phyloP scores from a whole-genome alignment of 805 yeast species.

The Kodamaea neixiangensis region DNA sequence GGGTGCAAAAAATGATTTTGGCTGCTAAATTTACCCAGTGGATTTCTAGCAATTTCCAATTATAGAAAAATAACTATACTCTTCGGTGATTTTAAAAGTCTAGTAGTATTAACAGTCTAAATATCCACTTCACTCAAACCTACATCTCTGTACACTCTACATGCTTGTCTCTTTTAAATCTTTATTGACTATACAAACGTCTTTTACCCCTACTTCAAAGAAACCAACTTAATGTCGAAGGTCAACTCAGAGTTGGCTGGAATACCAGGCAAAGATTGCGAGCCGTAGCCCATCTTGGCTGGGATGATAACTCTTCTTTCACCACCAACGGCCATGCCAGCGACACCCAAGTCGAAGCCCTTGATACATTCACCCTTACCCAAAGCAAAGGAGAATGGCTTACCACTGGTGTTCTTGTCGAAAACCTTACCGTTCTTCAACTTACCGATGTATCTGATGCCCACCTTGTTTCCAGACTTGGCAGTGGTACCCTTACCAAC shows the following conservation, averaged over 20 bases:
- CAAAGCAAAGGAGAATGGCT: constrained; percentile 86
- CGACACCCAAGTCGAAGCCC: constrained; percentile 98
- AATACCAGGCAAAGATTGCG: constrained; percentile 90
- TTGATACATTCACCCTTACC: constrained; percentile 98
- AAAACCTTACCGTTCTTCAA: constrained; percentile 94
- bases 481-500: constrained; percentile 86
- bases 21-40: no score
- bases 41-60: no score
- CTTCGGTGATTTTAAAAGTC: no score
- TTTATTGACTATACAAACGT: neutral
- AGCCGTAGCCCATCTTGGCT: constrained; percentile 95
- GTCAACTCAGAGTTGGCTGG: constrained; percentile 97
- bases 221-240: constrained; percentile 91
- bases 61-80: no score
- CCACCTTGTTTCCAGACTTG: constrained; percentile 86
- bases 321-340: constrained; percentile 98
- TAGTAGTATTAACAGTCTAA: no score
- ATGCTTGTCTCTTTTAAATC: no score
- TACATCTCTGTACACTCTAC: no score
- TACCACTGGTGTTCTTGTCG: constrained; percentile 96
- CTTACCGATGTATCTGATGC: constrained; percentile 97
- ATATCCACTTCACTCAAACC: no score
- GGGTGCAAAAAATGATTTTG: no score
- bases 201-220: constrained; percentile 65
- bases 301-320: constrained; percentile 98